Evolutionary conservation across 2,329 filamentous ascomycete species (phyloP).

Genomic region (Orbilia oligospora): DNA sequence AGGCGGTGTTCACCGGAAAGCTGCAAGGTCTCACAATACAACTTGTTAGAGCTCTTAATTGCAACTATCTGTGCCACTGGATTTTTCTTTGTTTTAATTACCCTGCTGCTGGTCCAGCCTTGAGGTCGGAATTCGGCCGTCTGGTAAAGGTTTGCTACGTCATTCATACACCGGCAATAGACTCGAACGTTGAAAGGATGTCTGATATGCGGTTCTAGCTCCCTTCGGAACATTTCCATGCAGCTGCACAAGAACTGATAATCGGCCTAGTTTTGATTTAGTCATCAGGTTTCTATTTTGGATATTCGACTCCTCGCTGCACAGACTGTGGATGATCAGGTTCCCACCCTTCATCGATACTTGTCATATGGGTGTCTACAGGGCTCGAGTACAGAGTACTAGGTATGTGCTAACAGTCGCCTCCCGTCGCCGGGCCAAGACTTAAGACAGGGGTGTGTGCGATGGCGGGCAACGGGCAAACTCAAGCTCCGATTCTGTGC

Average conservation of each 20-base stretch:
- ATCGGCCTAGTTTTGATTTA: slow-evolving; percentile 23
- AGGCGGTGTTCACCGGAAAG: slow-evolving; percentile 27
- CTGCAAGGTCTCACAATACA: slow-evolving; percentile 27
- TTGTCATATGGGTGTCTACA: not conserved
- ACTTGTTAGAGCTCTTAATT: not conserved
- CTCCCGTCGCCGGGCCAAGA: slow-evolving; percentile 8
- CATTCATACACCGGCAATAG: slow-evolving; percentile 1
- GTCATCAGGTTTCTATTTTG: slow-evolving; percentile 40
- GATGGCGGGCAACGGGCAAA: slow-evolving; percentile 49
- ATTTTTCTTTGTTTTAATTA: slow-evolving; percentile 5
- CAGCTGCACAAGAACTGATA: slow-evolving; percentile 15
- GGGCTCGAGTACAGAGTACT: not conserved
- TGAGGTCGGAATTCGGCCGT: slow-evolving; percentile 11
- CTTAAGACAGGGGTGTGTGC: slow-evolving; percentile 16
- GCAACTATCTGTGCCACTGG: not conserved
- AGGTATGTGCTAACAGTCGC: not conserved
- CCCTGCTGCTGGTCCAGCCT: slow-evolving; percentile 4
- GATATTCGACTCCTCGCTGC: not conserved
- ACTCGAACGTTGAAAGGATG: slow-evolving; percentile 9
- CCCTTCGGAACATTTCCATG: slow-evolving; percentile 21
- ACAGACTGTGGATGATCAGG: not conserved
- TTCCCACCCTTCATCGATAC: not conserved
- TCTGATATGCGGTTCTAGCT: slow-evolving; percentile 44
- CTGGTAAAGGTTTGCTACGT: slow-evolving; percentile 8
- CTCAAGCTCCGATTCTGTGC: slow-evolving; percentile 45